These are phyloP conservation scores for Anthostomella pinea DNA, from an alignment of 2,329 filamentous ascomycete genomes.

Conservation along the genomic window DNA sequence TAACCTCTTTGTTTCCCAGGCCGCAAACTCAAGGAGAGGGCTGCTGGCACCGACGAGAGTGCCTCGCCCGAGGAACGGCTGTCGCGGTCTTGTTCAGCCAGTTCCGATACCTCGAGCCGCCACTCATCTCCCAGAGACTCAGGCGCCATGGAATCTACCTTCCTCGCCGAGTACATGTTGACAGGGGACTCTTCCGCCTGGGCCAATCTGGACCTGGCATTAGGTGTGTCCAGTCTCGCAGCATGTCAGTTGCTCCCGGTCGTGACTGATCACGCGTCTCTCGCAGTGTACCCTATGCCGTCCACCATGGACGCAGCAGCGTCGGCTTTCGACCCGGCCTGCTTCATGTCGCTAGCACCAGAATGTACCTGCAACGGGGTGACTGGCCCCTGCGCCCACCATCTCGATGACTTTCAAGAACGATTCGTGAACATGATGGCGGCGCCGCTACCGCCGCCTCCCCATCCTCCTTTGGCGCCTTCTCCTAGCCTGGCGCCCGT, in stretches of 20 bases:
- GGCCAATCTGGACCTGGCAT: conserved; percentile 1
- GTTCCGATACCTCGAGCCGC: background rate
- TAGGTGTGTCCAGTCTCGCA: no score
- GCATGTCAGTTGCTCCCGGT: no score
- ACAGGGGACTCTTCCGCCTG: background rate
- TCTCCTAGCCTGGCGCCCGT: background rate
- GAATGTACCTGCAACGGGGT: conserved; percentile 6
- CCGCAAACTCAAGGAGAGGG: conserved; percentile 3
- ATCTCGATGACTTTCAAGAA: conserved; percentile 2
- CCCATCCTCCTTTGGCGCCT: background rate
- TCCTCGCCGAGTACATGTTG: background rate
- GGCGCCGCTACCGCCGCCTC: background rate
- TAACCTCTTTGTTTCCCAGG: background rate
- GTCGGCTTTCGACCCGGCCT: background rate
- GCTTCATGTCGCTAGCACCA: background rate
- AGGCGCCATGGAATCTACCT: conserved; percentile 1
- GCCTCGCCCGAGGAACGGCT: background rate
- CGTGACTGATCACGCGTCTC: background rate
- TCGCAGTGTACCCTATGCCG: background rate
- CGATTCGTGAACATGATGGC: background rate
- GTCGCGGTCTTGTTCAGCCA: background rate
- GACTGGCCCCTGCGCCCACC: conserved; percentile 3
- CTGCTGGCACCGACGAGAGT: background rate
- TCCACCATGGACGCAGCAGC: background rate
- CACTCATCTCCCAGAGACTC: conserved; percentile 1